A percentile compares a stretch with the other conserved stretches of the same genome.
phyloP scores from a whole-genome alignment of 2,329 filamentous ascomycete genomes.

The Torrubiella hemipterigena region DNA sequence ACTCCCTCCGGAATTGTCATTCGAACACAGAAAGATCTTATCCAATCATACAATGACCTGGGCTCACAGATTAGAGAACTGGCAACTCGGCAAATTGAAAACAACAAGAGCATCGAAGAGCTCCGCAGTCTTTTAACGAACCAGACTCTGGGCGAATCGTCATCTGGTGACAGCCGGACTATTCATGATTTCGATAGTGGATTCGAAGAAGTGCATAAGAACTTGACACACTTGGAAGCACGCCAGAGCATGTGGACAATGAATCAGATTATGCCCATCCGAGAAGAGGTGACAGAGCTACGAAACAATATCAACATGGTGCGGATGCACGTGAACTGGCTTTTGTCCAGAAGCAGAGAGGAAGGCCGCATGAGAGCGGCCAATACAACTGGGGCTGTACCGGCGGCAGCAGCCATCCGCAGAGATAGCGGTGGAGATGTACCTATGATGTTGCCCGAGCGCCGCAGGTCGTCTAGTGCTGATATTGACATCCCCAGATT shows the following conservation, averaged over 20 bases:
- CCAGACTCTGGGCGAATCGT: constrained; percentile 19
- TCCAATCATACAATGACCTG: constrained; percentile 27
- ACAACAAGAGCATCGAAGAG: constrained; percentile 18
- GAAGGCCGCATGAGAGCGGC: constrained; percentile 28
- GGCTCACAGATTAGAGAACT: constrained; percentile 22
- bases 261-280: constrained; percentile 49
- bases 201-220: constrained; percentile 44
- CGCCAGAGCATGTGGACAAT: constrained; percentile 49
- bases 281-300: constrained; percentile 50
- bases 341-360: constrained; percentile 39
- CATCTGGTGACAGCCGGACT: constrained; percentile 35
- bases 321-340: constrained; percentile 47
- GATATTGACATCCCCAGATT: constrained; percentile 26
- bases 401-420: constrained; percentile 12
- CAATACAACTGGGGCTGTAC: constrained; percentile 16
- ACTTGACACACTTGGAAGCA: constrained; percentile 45
- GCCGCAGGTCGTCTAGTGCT: constrained; percentile 23
- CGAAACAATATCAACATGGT: constrained; percentile 45
- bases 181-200: constrained; percentile 30
- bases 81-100: constrained; percentile 20
- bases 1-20: constrained; percentile 40
- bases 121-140: constrained; percentile 31
- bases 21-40: constrained; percentile 32
- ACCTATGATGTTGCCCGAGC: constrained; percentile 17
- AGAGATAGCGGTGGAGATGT: constrained; percentile 17